Conservation (phyloP, 2,329 filamentous ascomycete species). For the Ophiostoma angusticollis region DNA sequence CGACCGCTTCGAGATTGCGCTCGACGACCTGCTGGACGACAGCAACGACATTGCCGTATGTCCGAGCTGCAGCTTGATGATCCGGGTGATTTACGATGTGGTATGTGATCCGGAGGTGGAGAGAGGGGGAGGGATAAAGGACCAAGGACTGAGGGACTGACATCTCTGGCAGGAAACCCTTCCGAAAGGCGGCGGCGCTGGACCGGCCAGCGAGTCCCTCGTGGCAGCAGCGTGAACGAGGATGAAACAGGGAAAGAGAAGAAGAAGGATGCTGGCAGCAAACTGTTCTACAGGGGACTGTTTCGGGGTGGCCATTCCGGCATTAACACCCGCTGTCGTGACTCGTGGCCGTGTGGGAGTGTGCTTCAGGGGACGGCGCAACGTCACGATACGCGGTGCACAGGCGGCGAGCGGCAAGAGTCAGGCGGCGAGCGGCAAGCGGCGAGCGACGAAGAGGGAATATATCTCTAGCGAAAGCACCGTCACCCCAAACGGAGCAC, state of each 20-base stretch:
- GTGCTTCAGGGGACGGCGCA: too few species aligned
- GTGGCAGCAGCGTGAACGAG: slow-evolving; percentile 1
- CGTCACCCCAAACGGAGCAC: not conserved
- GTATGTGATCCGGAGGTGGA: slow-evolving; percentile 34
- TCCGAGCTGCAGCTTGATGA: slow-evolving; percentile 94
- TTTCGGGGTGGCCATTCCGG: too few species aligned
- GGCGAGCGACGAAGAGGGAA: too few species aligned
- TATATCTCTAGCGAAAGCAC: too few species aligned
- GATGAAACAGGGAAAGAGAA: not conserved
- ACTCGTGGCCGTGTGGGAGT: too few species aligned
- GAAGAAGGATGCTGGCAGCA: too few species aligned
- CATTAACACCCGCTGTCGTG: too few species aligned
- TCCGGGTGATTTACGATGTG: slow-evolving; percentile 80
- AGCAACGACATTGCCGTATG: slow-evolving; percentile 86
- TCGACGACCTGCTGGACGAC: slow-evolving; percentile 74
- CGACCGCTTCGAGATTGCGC: slow-evolving; percentile 84
- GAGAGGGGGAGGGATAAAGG: too few species aligned
- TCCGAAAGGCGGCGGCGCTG: slow-evolving; percentile 1
- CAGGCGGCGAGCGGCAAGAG: too few species aligned
- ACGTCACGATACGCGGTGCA: too few species aligned
- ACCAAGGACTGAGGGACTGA: not conserved
- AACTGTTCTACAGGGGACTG: too few species aligned
- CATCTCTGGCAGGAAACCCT: slow-evolving; percentile 3
- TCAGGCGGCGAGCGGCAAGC: too few species aligned
- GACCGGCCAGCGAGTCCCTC: slow-evolving; percentile 4